A percentile compares a stretch with the other conserved stretches of the same genome.
Evolutionary conservation across 306 rosid genomes (phyloP).

Genomic region (Glycine soja): DNA sequence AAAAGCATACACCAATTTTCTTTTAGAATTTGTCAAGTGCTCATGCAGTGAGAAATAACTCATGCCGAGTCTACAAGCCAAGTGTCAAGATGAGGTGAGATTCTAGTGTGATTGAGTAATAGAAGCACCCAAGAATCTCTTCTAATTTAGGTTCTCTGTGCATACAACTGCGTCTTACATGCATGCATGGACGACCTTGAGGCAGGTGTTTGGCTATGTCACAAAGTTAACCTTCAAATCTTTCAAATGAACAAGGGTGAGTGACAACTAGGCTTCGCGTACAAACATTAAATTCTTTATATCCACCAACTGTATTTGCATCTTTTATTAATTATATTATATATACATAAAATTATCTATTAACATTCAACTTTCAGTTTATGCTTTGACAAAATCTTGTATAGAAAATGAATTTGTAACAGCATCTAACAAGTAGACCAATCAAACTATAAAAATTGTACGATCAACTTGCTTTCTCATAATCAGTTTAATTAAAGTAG

Average conservation of each 20-base stretch:
- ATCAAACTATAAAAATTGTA: constrained; percentile 23
- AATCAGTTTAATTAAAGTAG: constrained; percentile 21
- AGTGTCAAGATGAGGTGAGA: too few relatives aligned
- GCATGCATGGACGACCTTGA: not conserved
- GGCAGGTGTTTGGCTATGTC: not conserved
- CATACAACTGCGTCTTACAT: not conserved
- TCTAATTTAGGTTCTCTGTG: constrained; percentile 15
- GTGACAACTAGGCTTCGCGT: too few relatives aligned
- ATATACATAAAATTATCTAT: constrained; percentile 4
- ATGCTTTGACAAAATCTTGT: constrained; percentile 5
- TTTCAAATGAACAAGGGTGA: too few relatives aligned
- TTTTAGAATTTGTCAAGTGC: constrained; percentile 2
- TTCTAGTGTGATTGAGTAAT: not conserved
- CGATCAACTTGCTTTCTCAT: constrained; percentile 34
- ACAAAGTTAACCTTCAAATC: not conserved
- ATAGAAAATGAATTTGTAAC: not conserved
- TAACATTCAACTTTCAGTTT: not conserved
- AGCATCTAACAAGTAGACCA: constrained; percentile 35
- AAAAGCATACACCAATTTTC: not conserved
- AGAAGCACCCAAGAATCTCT: not conserved
- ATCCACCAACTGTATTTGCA: not conserved
- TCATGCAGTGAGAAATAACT: constrained; percentile 15
- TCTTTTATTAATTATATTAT: constrained; percentile 2
- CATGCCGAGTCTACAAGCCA: not conserved
- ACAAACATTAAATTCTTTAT: too few relatives aligned